phyloP scores from a whole-genome alignment of 805 yeast species.

The Starmerella apis region DNA sequence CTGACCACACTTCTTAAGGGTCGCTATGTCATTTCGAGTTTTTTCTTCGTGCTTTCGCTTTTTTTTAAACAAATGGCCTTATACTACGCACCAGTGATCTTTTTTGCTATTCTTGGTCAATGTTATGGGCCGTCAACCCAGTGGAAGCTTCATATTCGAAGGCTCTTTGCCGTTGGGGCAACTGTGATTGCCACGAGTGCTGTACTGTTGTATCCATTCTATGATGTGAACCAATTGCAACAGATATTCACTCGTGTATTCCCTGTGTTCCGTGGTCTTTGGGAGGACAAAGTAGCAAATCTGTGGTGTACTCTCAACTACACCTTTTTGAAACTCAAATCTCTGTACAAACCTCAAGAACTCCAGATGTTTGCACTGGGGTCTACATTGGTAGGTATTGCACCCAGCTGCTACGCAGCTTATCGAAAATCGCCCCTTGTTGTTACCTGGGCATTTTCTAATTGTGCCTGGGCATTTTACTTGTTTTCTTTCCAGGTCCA shows the following conservation, averaged over 20 bases:
- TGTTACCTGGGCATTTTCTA: slow-evolving; percentile 63
- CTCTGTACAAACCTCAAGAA: slow-evolving; percentile 43
- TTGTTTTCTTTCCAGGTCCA: slow-evolving; percentile 93
- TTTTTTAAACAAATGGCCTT: slow-evolving; percentile 93
- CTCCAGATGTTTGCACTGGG: slow-evolving; percentile 44
- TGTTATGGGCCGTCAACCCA: slow-evolving; percentile 35
- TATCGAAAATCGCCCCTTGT: slow-evolving; percentile 31
- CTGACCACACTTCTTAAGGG: slow-evolving; percentile 52
- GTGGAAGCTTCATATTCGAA: slow-evolving; percentile 19
- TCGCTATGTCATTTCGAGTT: slow-evolving; percentile 55
- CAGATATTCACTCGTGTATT: slow-evolving; percentile 64
- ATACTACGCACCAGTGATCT: slow-evolving; percentile 82
- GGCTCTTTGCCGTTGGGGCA: slow-evolving; percentile 52
- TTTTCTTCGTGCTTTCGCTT: slow-evolving; percentile 66
- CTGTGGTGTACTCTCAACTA: slow-evolving; percentile 91
- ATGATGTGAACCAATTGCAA: slow-evolving; percentile 39
- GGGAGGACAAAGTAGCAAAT: slow-evolving; percentile 95
- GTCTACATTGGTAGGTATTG: slow-evolving; percentile 36
- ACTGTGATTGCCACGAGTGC: slow-evolving; percentile 49
- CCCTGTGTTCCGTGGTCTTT: slow-evolving; percentile 86
- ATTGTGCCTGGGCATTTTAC: slow-evolving; percentile 78
- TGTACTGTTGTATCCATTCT: slow-evolving; percentile 50
- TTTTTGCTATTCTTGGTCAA: slow-evolving; percentile 61
- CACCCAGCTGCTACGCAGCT: slow-evolving; percentile 46
- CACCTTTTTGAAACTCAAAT: slow-evolving; percentile 57